Evolutionary conservation across 495 filamentous ascomycete species (phyloP).

Genomic region (Margaritispora aquatica): DNA sequence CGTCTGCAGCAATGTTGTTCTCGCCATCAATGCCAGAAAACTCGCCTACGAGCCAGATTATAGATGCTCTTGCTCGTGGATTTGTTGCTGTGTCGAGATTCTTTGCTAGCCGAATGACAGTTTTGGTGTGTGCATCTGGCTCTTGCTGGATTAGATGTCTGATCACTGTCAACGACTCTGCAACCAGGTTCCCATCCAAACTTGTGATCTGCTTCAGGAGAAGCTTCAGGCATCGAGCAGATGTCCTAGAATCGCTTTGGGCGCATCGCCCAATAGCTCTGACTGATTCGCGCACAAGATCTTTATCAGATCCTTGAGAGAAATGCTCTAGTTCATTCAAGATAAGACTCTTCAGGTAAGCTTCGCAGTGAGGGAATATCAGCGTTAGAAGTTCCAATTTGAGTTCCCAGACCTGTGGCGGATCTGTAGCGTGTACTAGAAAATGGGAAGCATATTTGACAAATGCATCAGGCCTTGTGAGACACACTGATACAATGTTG

Average conservation of each 20-base stretch:
- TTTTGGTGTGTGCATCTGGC: constrained; percentile 64
- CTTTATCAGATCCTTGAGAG: constrained; percentile 66
- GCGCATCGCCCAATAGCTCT: constrained; percentile 90
- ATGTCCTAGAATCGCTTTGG: constrained; percentile 62
- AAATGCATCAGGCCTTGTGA: constrained; percentile 67
- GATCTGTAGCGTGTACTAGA: constrained; percentile 71
- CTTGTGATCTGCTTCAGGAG: constrained; percentile 79
- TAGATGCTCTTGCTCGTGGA: constrained; percentile 80
- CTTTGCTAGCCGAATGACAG: constrained; percentile 86
- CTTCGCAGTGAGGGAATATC: constrained; percentile 75
- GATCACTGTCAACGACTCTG: constrained; percentile 87
- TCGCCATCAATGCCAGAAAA: constrained; percentile 73
- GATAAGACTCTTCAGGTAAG: constrained; percentile 74
- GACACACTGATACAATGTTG: constrained; percentile 86
- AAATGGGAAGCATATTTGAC: constrained; percentile 83
- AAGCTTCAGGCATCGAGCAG: constrained; percentile 70
- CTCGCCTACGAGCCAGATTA: constrained; percentile 97
- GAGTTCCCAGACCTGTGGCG: constrained; percentile 77
- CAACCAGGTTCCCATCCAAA: constrained; percentile 77
- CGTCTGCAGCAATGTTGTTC: constrained; percentile 87
- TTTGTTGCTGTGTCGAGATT: constrained; percentile 80
- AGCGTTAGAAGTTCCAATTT: constrained; percentile 88
- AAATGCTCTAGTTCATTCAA: constrained; percentile 92
- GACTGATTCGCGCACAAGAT: constrained; percentile 79
- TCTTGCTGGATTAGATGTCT: constrained; percentile 93